These are phyloP conservation scores for Vanrija sp. DNA, from an alignment of 1,284 basidiomycete species.

Conservation along the genomic window DNA sequence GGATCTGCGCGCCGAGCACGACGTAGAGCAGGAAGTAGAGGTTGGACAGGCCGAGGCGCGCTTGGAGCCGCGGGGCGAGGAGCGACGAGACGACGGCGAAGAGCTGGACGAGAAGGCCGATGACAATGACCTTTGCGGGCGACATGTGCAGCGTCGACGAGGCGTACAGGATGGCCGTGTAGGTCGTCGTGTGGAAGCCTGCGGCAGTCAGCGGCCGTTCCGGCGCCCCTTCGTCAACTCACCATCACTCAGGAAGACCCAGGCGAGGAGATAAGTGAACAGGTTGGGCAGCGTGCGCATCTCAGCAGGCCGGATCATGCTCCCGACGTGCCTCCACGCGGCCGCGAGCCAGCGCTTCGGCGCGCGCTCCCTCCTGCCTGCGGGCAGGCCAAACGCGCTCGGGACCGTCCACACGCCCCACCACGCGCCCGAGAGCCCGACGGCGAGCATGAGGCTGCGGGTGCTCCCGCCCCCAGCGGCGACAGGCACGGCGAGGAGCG, in stretches of 20 bases:
- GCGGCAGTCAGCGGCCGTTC: not conserved
- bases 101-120: slow-evolving; percentile 48
- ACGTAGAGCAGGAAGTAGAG: slow-evolving; percentile 63
- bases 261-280: slow-evolving; percentile 79
- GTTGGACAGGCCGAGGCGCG: slow-evolving; percentile 60
- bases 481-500: slow-evolving; percentile 72
- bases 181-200: slow-evolving; percentile 47
- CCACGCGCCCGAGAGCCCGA: slow-evolving; percentile 75
- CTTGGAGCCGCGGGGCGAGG: slow-evolving; percentile 38
- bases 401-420: slow-evolving; percentile 77
- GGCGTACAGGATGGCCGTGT: slow-evolving; percentile 46
- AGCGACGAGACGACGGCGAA: slow-evolving; percentile 45
- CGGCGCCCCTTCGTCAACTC: slow-evolving; percentile 31
- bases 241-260: slow-evolving; percentile 90
- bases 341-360: slow-evolving; percentile 19
- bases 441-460: slow-evolving; percentile 67
- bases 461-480: slow-evolving; percentile 64
- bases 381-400: slow-evolving; percentile 66
- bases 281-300: slow-evolving; percentile 71
- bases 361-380: slow-evolving; percentile 13
- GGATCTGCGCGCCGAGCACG: slow-evolving; percentile 61
- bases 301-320: slow-evolving; percentile 66
- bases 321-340: slow-evolving; percentile 41
- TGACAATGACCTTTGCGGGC: slow-evolving; percentile 49
- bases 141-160: slow-evolving; percentile 46